Conservation (phyloP, 306 rosid species). For the Inga leiocalycina region DNA sequence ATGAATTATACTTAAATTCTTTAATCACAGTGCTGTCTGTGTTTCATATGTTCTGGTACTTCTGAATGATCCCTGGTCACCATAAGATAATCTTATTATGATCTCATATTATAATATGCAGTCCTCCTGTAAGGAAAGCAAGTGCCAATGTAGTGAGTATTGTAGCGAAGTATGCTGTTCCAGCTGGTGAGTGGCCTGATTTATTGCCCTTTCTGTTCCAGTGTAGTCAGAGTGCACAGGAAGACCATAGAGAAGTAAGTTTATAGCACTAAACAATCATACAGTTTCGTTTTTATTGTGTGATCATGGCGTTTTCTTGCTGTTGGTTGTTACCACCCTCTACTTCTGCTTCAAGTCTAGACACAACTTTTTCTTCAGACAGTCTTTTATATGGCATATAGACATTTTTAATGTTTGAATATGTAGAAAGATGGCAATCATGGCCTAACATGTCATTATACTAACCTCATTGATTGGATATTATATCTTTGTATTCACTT, state of each 20-base stretch:
- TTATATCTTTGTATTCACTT: not conserved
- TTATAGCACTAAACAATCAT: not conserved
- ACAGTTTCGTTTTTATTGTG: not conserved
- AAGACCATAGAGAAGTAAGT: constrained; percentile 94
- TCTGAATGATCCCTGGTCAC: not conserved
- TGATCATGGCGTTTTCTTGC: not conserved
- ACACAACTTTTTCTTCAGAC: not conserved
- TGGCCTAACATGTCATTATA: not conserved
- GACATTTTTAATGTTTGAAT: not conserved
- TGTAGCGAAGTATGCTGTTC: constrained; percentile 90
- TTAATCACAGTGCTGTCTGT: not conserved
- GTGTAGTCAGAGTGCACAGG: constrained; percentile 93
- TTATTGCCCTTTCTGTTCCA: constrained; percentile 92
- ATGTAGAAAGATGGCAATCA: not conserved
- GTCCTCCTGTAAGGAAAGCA: constrained; percentile 93
- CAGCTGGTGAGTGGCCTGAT: constrained; percentile 95
- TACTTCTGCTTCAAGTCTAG: not conserved
- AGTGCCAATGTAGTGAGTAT: constrained; percentile 95
- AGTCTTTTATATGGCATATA: not conserved
- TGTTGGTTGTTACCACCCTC: not conserved
- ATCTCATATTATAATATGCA: constrained; percentile 39
- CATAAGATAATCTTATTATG: not conserved
- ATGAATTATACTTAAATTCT: not conserved
- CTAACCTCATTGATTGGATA: not conserved
- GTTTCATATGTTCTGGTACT: not conserved